Evolutionary conservation across 495 filamentous ascomycete genomes (phyloP).

Genomic region (Lentithecium fluviatile): DNA sequence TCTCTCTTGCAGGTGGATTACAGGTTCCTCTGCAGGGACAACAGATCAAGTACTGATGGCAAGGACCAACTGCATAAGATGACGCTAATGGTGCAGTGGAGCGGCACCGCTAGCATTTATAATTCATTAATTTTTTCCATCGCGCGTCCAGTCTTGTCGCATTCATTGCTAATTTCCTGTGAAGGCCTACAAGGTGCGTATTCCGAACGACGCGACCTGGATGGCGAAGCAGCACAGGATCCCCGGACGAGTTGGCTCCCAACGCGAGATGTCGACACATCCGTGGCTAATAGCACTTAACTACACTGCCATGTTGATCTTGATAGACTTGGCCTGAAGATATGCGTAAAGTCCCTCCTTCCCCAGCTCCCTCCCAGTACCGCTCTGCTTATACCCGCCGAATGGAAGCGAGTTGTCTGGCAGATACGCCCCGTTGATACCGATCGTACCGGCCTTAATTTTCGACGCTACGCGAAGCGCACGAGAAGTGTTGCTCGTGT

Average conservation of each 20-base stretch:
- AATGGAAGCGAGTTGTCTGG: constrained; percentile 28
- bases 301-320: constrained; percentile 26
- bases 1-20: not conserved
- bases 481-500: constrained; percentile 13
- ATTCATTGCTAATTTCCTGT: too few relatives aligned
- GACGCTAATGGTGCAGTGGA: not conserved
- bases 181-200: too few relatives aligned
- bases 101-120: not conserved
- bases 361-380: constrained; percentile 30
- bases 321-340: constrained; percentile 23
- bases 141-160: too few relatives aligned
- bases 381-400: constrained; percentile 37
- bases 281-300: too few relatives aligned
- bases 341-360: constrained; percentile 28
- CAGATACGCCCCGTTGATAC: constrained; percentile 22
- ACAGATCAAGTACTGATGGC: not conserved
- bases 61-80: not conserved
- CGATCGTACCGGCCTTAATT: constrained; percentile 33
- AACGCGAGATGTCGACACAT: too few relatives aligned
- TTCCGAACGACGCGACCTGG: too few relatives aligned
- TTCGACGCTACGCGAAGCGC: constrained; percentile 28
- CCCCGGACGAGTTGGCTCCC: too few relatives aligned
- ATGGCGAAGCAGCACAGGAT: too few relatives aligned
- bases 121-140: not conserved
- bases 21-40: constrained; percentile 16